Evolutionary conservation across 768 basidiomycete species (phyloP).

Genomic region (Boletales sp.): DNA sequence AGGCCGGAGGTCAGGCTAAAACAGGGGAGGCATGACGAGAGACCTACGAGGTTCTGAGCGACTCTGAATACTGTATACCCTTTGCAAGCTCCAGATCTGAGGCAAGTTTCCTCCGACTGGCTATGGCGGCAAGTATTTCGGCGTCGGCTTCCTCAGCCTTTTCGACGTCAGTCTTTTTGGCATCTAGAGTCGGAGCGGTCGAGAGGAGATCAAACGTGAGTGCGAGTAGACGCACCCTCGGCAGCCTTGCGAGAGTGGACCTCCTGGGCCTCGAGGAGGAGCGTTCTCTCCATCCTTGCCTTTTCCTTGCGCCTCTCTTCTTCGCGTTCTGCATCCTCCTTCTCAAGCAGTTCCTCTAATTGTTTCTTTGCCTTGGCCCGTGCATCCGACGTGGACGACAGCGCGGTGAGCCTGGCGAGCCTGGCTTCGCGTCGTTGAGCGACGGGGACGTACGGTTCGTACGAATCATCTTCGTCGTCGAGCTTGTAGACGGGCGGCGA

Average conservation of each 20-base stretch:
- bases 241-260: slow-evolving; percentile 80
- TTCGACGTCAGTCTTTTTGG: slow-evolving; percentile 84
- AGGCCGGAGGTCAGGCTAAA: not conserved
- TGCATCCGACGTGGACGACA: slow-evolving; percentile 49
- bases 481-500: slow-evolving; percentile 57
- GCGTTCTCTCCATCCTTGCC: slow-evolving; percentile 77
- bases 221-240: slow-evolving; percentile 53
- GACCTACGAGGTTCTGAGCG: slow-evolving; percentile 74
- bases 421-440: slow-evolving; percentile 80
- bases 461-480: slow-evolving; percentile 59
- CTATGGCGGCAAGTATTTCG: slow-evolving; percentile 88
- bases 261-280: slow-evolving; percentile 92
- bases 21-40: not conserved
- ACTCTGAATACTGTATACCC: slow-evolving; percentile 87
- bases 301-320: slow-evolving; percentile 74
- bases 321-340: slow-evolving; percentile 72
- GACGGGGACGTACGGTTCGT: slow-evolving; percentile 86
- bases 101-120: slow-evolving; percentile 84
- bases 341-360: slow-evolving; percentile 57
- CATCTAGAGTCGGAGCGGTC: slow-evolving; percentile 44
- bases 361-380: slow-evolving; percentile 45
- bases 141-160: slow-evolving; percentile 86
- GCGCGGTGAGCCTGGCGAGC: slow-evolving; percentile 68
- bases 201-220: slow-evolving; percentile 14
- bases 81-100: slow-evolving; percentile 92